Conservation (phyloP, 1,284 basidiomycete genomes). For the Vanrija humicola region DNA sequence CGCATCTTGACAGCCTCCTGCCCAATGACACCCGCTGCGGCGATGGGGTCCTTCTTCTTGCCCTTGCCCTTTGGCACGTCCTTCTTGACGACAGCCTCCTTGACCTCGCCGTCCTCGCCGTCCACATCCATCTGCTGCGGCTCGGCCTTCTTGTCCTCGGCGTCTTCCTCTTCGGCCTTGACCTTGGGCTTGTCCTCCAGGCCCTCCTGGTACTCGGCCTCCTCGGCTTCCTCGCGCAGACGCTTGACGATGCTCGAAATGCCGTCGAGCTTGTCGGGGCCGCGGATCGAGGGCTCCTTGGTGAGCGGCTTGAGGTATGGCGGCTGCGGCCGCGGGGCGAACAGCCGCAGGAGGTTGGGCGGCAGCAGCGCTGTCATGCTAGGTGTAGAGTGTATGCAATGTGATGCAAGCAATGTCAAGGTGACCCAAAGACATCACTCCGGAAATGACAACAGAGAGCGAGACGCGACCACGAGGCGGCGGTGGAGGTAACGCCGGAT, state of each 20-base stretch:
- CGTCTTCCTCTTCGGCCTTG: slow-evolving; percentile 5
- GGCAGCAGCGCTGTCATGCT: slow-evolving; percentile 75
- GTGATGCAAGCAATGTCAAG: too few relatives aligned
- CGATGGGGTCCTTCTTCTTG: slow-evolving; percentile 59
- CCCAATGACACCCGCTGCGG: slow-evolving; percentile 51
- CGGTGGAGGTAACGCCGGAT: too few relatives aligned
- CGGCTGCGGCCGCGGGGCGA: slow-evolving; percentile 82
- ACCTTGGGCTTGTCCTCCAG: slow-evolving; percentile 23
- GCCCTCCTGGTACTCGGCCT: slow-evolving; percentile 46
- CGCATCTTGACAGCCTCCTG: slow-evolving; percentile 60
- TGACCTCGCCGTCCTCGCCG: slow-evolving; percentile 70
- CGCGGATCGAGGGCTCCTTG: slow-evolving; percentile 71
- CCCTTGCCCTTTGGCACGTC: slow-evolving; percentile 57
- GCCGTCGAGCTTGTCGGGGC: slow-evolving; percentile 65
- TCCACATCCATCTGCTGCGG: not conserved
- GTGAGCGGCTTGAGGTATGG: slow-evolving; percentile 79
- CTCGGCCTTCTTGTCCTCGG: slow-evolving; percentile 46
- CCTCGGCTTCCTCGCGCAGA: slow-evolving; percentile 71
- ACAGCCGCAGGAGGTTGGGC: slow-evolving; percentile 89
- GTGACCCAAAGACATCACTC: too few relatives aligned
- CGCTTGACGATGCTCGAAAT: slow-evolving; percentile 68
- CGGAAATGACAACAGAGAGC: too few relatives aligned
- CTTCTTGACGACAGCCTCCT: slow-evolving; percentile 61
- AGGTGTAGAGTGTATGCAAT: not conserved
- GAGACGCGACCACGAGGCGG: too few relatives aligned